Evolutionary conservation across 2,329 filamentous ascomycete species (phyloP).

Genomic region (Stagonosporopsis tanaceti): DNA sequence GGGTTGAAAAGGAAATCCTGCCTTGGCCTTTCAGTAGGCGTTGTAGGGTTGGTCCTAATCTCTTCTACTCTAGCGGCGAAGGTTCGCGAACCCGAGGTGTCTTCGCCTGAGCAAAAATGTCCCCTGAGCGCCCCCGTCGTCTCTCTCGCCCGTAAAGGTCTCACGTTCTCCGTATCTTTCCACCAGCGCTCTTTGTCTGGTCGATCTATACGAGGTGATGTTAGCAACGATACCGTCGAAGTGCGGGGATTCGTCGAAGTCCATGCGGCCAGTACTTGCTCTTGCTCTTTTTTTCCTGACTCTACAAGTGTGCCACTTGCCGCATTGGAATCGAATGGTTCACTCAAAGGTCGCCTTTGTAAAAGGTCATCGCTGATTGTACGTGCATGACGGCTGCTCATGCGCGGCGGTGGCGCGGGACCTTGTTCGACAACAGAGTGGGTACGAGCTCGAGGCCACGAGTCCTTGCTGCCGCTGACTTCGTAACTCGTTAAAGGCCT

Average conservation of each 20-base stretch:
- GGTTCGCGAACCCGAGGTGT: slow-evolving; percentile 7
- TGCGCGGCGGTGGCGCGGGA: slow-evolving; percentile 24
- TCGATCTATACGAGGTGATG: slow-evolving; percentile 24
- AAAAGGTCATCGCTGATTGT: slow-evolving; percentile 13
- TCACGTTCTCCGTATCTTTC: slow-evolving; percentile 29
- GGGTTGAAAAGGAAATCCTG: slow-evolving; percentile 39
- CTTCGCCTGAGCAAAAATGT: slow-evolving; percentile 11
- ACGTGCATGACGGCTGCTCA: slow-evolving; percentile 27
- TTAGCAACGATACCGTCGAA: slow-evolving; percentile 11
- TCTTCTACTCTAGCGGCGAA: slow-evolving; percentile 15
- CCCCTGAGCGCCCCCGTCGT: slow-evolving; percentile 14
- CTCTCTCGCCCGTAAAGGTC: slow-evolving; percentile 8
- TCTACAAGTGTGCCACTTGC: background rate
- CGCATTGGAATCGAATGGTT: background rate
- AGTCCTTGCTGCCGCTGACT: slow-evolving; percentile 16
- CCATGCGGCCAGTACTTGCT: slow-evolving; percentile 18
- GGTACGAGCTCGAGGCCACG: slow-evolving; percentile 14
- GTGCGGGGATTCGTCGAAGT: slow-evolving; percentile 6
- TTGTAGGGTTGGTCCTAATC: slow-evolving; percentile 9
- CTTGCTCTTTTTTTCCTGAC: slow-evolving; percentile 8
- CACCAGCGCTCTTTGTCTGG: slow-evolving; percentile 34
- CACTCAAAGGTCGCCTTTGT: background rate
- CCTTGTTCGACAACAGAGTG: slow-evolving; percentile 18
- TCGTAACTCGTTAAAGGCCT: slow-evolving; percentile 28
- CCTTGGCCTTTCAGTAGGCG: slow-evolving; percentile 19